Percentiles rank a stretch among this genome's conserved stretches.
Conservation (phyloP, 805 yeast genomes). For the Wickerhamomyces ciferrii region DNA sequence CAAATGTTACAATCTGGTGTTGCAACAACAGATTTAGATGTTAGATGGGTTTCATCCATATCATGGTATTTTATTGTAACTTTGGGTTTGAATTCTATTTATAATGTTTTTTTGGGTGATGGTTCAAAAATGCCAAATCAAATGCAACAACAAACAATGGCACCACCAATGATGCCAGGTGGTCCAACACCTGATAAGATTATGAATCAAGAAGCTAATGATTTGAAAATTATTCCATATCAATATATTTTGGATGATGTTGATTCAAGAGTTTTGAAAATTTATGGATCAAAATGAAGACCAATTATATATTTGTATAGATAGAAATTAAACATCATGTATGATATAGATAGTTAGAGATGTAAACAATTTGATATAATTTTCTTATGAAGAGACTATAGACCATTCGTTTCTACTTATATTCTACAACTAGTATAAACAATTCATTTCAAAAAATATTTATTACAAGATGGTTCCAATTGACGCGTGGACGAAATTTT, state of each 20-base stretch:
- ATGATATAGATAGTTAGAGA: too few species aligned
- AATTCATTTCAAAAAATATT: too few species aligned
- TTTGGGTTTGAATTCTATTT: conserved; percentile 77
- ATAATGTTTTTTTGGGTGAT: conserved; percentile 61
- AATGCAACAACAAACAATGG: conserved; percentile 36
- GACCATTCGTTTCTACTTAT: too few species aligned
- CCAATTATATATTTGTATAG: too few species aligned
- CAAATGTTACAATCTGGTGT: conserved; percentile 90
- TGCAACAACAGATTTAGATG: conserved; percentile 78
- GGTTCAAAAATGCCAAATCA: conserved; percentile 35
- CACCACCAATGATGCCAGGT: conserved; percentile 43
- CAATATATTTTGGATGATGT: conserved; percentile 52
- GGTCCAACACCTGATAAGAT: conserved; percentile 58
- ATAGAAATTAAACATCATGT: too few species aligned
- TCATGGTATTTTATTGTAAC: conserved; percentile 94
- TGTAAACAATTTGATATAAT: too few species aligned
- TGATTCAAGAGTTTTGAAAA: conserved; percentile 46
- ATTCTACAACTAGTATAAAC: too few species aligned
- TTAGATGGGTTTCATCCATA: conserved; percentile 86
- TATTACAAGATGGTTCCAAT: too few species aligned
- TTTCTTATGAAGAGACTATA: too few species aligned
- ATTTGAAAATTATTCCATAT: conserved; percentile 57
- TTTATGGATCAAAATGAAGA: background rate
- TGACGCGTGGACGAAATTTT: too few species aligned
- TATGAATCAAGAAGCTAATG: conserved; percentile 69